Evolutionary conservation across 495 filamentous ascomycete species (phyloP).

Genomic region (Neurospora tetraspora): DNA sequence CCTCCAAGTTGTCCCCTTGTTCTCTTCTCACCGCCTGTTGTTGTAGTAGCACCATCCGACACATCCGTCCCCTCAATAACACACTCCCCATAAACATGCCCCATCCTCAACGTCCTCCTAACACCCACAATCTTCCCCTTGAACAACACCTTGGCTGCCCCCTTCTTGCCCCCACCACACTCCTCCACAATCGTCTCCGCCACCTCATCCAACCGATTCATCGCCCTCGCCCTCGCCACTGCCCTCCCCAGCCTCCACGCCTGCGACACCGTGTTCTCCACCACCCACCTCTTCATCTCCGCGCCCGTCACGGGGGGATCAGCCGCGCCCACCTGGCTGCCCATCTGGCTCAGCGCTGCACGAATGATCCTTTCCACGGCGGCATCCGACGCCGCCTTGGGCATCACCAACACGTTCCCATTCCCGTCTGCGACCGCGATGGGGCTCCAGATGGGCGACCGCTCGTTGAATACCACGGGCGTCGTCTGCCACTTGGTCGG

Average conservation of each 20-base stretch:
- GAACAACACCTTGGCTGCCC: conserved; percentile 36
- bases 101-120: conserved; percentile 42
- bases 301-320: conserved; percentile 32
- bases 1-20: neutral
- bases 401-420: conserved; percentile 37
- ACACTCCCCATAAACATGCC: conserved; percentile 44
- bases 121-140: conserved; percentile 54
- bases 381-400: conserved; percentile 27
- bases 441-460: conserved; percentile 32
- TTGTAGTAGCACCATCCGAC: conserved; percentile 2
- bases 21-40: neutral
- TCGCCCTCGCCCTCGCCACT: conserved; percentile 36
- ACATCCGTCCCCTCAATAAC: conserved; percentile 40
- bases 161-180: conserved; percentile 20
- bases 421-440: conserved; percentile 41
- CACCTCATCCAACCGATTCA: conserved; percentile 37
- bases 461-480: conserved; percentile 41
- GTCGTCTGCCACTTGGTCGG: conserved; percentile 49
- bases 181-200: conserved; percentile 48
- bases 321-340: conserved; percentile 36
- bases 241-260: conserved; percentile 47
- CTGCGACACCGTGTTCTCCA: conserved; percentile 41
- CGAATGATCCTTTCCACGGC: conserved; percentile 33
- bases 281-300: conserved; percentile 39
- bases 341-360: conserved; percentile 36